These are phyloP conservation scores for Naegleria lovaniensis DNA, from an alignment of 208 protist genomes.

Conservation along the genomic window DNA sequence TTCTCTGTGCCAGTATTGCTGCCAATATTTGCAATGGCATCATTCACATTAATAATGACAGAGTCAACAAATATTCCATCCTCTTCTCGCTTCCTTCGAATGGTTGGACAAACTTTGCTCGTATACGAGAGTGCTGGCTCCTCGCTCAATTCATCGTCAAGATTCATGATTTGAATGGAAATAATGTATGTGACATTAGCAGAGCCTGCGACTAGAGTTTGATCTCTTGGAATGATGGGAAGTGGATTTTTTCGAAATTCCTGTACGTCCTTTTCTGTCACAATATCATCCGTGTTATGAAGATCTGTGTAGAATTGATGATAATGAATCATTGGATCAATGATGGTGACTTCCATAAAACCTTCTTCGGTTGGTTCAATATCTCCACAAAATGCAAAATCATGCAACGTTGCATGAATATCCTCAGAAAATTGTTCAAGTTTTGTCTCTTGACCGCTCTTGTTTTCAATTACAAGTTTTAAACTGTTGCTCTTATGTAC, in stretches of 20 bases:
- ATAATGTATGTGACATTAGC: background rate
- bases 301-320: background rate
- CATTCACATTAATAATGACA: background rate
- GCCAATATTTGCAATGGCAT: background rate
- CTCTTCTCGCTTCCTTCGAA: background rate
- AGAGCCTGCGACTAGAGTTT: background rate
- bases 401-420: background rate
- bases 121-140: background rate
- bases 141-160: background rate
- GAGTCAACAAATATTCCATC: slow-evolving; percentile 6
- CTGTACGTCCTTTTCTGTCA: background rate
- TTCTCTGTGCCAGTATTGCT: background rate
- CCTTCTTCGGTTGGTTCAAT: background rate
- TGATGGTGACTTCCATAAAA: background rate
- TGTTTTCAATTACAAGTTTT: background rate
- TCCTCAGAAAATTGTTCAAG: background rate
- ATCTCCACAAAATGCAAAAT: too few relatives aligned
- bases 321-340: slow-evolving; percentile 22
- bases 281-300: background rate
- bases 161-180: background rate
- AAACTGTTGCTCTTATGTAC: background rate
- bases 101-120: background rate
- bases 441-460: background rate
- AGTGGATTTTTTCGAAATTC: background rate
- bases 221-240: background rate